phyloP scores from a whole-genome alignment of 345 rosid species.

The Microcos paniculata region DNA sequence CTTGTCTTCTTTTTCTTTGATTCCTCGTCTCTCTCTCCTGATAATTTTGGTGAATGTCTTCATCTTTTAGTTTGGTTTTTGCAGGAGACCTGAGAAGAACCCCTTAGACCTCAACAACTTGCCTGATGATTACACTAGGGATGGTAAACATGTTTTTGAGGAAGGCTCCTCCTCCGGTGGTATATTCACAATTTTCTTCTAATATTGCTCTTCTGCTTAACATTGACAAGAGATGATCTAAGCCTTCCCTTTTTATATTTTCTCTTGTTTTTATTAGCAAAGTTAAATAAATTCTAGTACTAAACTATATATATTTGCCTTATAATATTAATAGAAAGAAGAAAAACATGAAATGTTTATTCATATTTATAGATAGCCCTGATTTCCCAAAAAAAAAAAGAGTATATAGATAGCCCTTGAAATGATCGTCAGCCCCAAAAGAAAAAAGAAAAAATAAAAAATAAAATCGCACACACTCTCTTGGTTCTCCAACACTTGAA shows the following conservation, averaged over 20 bases:
- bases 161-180: slow-evolving; percentile 69
- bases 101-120: slow-evolving; percentile 96
- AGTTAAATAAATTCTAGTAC: not conserved
- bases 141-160: slow-evolving; percentile 53
- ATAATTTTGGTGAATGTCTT: slow-evolving; percentile 4
- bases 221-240: not conserved
- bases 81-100: slow-evolving; percentile 77
- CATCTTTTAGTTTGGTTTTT: slow-evolving; percentile 1
- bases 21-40: slow-evolving; percentile 5
- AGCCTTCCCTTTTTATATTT: not conserved
- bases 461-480: not conserved
- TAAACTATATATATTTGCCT: no score
- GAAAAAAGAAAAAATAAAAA: not conserved
- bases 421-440: not conserved
- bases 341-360: not conserved
- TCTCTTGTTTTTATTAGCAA: not conserved
- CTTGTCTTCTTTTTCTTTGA: slow-evolving; percentile 17
- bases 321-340: not conserved
- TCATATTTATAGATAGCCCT: not conserved
- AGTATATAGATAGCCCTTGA: not conserved
- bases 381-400: no score
- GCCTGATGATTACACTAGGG: slow-evolving; percentile 73
- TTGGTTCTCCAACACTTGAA: not conserved
- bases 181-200: slow-evolving; percentile 1
- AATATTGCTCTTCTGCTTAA: not conserved